These are phyloP conservation scores for Phytophthora megakarya DNA, from an alignment of 352 stramenopile genomes.

Conservation along the genomic window DNA sequence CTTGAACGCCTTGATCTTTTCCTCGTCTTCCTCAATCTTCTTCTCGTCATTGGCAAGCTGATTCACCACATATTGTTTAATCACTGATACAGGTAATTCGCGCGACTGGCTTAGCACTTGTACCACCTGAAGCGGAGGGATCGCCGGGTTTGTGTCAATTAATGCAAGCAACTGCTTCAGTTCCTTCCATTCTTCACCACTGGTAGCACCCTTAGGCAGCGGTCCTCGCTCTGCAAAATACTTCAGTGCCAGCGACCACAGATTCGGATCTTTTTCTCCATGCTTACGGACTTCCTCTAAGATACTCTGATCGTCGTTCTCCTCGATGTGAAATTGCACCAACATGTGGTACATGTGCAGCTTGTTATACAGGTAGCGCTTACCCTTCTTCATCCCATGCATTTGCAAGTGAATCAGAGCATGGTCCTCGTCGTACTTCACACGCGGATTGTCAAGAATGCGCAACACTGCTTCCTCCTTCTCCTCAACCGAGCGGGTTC, in stretches of 20 bases:
- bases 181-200: conserved; percentile 78
- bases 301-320: conserved; percentile 90
- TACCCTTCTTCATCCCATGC: conserved; percentile 91
- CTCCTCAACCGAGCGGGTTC: conserved; percentile 47
- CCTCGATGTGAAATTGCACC: conserved; percentile 93
- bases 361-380: conserved; percentile 95
- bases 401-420: conserved; percentile 94
- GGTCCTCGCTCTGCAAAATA: conserved; percentile 89
- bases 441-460: conserved; percentile 90
- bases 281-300: conserved; percentile 90
- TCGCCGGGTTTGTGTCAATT: conserved; percentile 82
- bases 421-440: conserved; percentile 93
- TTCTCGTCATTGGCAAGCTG: conserved; percentile 79
- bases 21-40: conserved; percentile 84
- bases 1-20: conserved; percentile 90
- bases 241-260: conserved; percentile 90
- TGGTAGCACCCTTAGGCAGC: conserved; percentile 63
- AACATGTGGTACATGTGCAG: conserved; percentile 95
- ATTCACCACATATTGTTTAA: conserved; percentile 89
- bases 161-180: conserved; percentile 77
- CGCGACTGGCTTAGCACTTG: conserved; percentile 85
- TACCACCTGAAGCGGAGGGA: conserved; percentile 84
- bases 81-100: conserved; percentile 78
- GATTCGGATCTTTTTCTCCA: conserved; percentile 87
- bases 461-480: conserved; percentile 85